These are phyloP conservation scores for Casuarina cunninghamiana DNA, from an alignment of 306 rosid genomes.

Conservation along the genomic window DNA sequence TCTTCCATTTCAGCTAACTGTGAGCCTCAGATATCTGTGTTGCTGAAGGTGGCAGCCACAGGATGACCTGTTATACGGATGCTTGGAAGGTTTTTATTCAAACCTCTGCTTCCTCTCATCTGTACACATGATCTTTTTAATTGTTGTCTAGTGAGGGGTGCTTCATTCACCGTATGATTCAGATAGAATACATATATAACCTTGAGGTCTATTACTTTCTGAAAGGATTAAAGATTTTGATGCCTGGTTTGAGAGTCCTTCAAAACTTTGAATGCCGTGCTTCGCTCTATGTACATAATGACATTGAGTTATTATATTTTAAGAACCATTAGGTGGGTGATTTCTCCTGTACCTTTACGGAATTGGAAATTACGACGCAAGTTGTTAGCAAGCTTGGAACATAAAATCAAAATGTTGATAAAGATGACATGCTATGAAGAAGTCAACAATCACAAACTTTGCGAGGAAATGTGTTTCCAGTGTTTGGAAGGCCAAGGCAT, in stretches of 20 bases:
- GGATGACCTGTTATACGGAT: slow-evolving; percentile 44
- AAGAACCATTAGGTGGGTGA: background rate
- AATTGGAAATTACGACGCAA: background rate
- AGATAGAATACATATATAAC: slow-evolving; percentile 4
- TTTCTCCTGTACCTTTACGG: background rate
- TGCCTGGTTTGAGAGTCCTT: background rate
- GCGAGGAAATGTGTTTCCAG: background rate
- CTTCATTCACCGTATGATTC: slow-evolving; percentile 24
- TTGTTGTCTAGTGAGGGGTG: slow-evolving; percentile 28
- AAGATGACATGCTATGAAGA: background rate
- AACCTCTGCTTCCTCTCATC: slow-evolving; percentile 32
- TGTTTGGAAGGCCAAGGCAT: background rate
- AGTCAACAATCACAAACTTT: background rate
- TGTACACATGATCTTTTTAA: slow-evolving; percentile 8
- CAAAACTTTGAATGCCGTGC: background rate
- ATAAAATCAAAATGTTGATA: background rate
- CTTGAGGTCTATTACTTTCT: background rate
- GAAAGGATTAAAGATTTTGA: background rate
- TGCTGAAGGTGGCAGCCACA: slow-evolving; percentile 50
- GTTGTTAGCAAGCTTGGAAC: background rate
- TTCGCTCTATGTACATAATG: background rate
- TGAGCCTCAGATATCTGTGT: slow-evolving; percentile 53
- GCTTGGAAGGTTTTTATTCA: slow-evolving; percentile 34
- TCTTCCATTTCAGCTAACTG: slow-evolving; percentile 47
- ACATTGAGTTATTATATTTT: background rate